Evolutionary conservation across 2,329 filamentous ascomycete species (phyloP).

Genomic region (Geoglossum cookeanum): DNA sequence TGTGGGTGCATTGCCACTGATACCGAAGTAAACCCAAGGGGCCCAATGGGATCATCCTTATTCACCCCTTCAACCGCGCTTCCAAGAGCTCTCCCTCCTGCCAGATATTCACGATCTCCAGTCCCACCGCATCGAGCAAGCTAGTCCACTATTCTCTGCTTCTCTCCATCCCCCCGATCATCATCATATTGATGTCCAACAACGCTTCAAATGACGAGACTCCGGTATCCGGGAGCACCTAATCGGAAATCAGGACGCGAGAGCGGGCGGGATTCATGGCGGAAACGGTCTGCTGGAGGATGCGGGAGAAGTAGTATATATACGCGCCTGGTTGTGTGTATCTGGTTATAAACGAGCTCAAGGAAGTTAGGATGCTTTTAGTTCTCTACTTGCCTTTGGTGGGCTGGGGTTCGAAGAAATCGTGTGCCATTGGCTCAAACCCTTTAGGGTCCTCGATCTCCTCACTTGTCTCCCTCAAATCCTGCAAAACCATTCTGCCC

Average conservation of each 20-base stretch:
- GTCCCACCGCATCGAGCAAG: conserved; percentile 1
- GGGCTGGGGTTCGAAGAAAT: conserved; percentile 6
- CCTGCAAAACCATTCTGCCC: neutral
- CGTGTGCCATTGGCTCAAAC: conserved; percentile 1
- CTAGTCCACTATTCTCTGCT: neutral
- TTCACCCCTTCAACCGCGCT: neutral
- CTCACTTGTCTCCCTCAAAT: neutral
- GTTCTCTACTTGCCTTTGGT: conserved; percentile 2
- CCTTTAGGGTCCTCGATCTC: neutral
- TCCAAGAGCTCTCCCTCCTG: neutral
- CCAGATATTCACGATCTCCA: conserved; percentile 5
- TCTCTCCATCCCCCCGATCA: conserved; percentile 4
- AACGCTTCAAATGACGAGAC: neutral
- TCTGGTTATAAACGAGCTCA: neutral
- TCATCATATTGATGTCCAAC: conserved; percentile 4
- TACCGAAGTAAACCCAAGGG: too few relatives aligned
- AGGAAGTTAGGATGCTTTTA: neutral
- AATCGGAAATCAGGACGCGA: conserved; percentile 1
- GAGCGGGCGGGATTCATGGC: conserved; percentile 1
- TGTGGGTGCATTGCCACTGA: too few relatives aligned
- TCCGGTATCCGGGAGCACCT: conserved; percentile 1
- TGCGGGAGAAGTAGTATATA: conserved; percentile 3
- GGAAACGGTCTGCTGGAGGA: conserved; percentile 3
- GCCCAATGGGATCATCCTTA: neutral
- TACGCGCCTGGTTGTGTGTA: neutral